phyloP scores from a whole-genome alignment of 2,329 filamentous ascomycete species.

The Volutella citrinella region DNA sequence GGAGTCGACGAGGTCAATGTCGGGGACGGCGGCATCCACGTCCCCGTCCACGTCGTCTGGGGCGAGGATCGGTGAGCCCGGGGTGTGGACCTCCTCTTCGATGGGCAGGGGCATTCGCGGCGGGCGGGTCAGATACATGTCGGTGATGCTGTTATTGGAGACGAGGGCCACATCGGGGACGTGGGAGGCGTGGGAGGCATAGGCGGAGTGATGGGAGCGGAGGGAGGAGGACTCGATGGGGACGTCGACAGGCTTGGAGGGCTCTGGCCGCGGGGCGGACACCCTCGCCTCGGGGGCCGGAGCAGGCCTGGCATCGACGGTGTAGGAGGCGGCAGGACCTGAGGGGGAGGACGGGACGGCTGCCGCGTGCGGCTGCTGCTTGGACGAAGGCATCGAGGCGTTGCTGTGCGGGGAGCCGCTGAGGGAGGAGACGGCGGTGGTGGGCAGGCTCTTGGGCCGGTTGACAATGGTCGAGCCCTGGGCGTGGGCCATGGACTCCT shows the following conservation, averaged over 20 bases:
- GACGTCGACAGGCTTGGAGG: conserved; percentile 59
- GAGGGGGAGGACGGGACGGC: conserved; percentile 13
- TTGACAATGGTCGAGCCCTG: conserved; percentile 52
- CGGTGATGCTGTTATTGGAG: conserved; percentile 57
- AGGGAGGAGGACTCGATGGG: conserved; percentile 40
- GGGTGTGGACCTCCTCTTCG: conserved; percentile 84
- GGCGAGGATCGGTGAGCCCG: conserved; percentile 83
- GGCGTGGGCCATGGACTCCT: conserved; percentile 60
- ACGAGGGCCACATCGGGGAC: conserved; percentile 46
- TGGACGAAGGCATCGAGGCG: conserved; percentile 26
- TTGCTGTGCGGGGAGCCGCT: conserved; percentile 44
- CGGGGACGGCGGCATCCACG: conserved; percentile 49
- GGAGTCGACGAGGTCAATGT: conserved; percentile 50
- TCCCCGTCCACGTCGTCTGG: too few relatives aligned
- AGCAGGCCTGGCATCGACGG: conserved; percentile 12
- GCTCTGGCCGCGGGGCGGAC: conserved; percentile 15
- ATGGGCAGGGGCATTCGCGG: conserved; percentile 90
- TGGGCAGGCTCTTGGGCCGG: conserved; percentile 44
- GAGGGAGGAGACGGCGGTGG: conserved; percentile 48
- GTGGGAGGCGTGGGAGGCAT: conserved; percentile 14
- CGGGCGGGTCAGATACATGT: conserved; percentile 67
- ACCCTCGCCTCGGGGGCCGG: too few relatives aligned
- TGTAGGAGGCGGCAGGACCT: conserved; percentile 15
- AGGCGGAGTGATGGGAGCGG: conserved; percentile 35
- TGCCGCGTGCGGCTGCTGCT: conserved; percentile 21